Base-by-base conservation (phyloP, 495 filamentous ascomycete genomes). In the Jackrogersella multiformis region DNA sequence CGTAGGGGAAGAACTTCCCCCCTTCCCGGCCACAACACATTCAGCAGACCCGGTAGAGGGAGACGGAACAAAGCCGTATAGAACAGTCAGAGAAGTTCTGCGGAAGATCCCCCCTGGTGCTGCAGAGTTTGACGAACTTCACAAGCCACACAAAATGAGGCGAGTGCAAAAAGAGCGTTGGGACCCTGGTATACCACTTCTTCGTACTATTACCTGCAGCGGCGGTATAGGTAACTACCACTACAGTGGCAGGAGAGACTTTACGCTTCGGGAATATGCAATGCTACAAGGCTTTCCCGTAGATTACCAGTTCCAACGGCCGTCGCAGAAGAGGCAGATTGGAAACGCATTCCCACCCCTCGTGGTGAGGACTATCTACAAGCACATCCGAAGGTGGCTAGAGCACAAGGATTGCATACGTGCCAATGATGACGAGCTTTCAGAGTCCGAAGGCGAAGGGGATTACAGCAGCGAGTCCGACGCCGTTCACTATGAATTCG, bases 271-370 rank as follows among this genome's bases (percentile, higher is more conserved):
- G 0, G 95, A 99, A 65, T 84, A 90, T 32, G 91, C 94, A 0
- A 81, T 85, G 9, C 70, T 97, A 2, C 91, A 95, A 60, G 87
- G 87, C 0, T 97, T 97, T 51, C 92, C 93, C 0, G 10, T 78
- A 0, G 75, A 79, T 1, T 90, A 92, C 76, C 72, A 78, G 2
- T 97, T 97, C 63, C 68, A 76, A 0, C 76, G 75, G 0, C 75
- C 68, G 0, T 62, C 74, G 5, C 77, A 87, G 1, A 86, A 84
- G 58, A 89, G 82, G 66, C 92, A 95, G 71, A 91, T 97, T 63
- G 94, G 94, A 0, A 97, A 98, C 73, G 92, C 93, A 0, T 92
- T 96, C 5, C 91, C 93, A 0, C 88, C 94, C 0, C 62, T 75
- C 5, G 76, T 92, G 0, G 89, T 88, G 0, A 77, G 82, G 38